Conservation (phyloP, 345 rosid genomes). For the Sisymbrium irio region DNA sequence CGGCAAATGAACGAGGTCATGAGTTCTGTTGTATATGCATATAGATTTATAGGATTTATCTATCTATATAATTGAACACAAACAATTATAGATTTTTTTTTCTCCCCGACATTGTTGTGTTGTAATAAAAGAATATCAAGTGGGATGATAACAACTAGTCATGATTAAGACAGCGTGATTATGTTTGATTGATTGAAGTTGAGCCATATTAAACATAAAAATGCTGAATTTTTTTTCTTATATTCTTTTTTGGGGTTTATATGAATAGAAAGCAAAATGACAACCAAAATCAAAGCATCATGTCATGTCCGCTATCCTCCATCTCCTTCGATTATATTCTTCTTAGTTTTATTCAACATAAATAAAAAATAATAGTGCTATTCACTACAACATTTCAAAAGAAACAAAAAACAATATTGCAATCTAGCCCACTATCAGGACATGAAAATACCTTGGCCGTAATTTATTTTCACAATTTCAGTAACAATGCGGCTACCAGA, state of each 20-base stretch:
- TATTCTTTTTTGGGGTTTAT: background rate
- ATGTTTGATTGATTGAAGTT: conserved; percentile 24
- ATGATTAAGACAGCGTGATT: conserved; percentile 29
- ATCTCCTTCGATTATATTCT: background rate
- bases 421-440: background rate
- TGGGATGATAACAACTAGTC: conserved; percentile 13
- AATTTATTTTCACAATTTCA: background rate
- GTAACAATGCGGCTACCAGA: background rate
- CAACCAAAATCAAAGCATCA: background rate
- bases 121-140: conserved; percentile 4
- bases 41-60: background rate
- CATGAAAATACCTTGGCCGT: background rate
- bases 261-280: background rate
- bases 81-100: background rate
- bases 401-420: background rate
- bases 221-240: background rate
- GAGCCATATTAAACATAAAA: conserved; percentile 11
- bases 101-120: background rate
- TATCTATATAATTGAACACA: background rate
- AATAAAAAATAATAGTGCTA: background rate
- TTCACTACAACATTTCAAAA: too few relatives aligned
- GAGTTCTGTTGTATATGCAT: background rate
- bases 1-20: background rate
- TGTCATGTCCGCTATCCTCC: conserved; percentile 6
- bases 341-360: background rate